Percentiles rank a stretch among this genome's conserved stretches.
phyloP scores from a whole-genome alignment of 1,139 yeast genomes.

The Hanseniaspora uvarum region DNA sequence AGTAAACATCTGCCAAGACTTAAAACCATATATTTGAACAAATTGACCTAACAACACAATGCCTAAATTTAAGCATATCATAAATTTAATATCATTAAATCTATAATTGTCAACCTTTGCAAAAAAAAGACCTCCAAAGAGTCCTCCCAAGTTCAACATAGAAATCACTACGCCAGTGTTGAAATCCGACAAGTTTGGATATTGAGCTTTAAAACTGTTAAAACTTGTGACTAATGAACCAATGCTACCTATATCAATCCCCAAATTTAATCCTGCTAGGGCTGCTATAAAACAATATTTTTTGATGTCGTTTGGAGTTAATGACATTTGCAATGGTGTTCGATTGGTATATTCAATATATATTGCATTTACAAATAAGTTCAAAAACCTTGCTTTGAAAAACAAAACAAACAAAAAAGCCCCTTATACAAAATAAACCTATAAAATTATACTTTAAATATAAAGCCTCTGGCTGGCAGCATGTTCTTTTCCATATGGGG shows the following conservation, averaged over 20 bases:
- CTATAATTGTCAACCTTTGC: constrained; percentile 48
- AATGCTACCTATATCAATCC: constrained; percentile 66
- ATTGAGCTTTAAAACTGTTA: constrained; percentile 40
- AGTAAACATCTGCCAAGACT: constrained; percentile 42
- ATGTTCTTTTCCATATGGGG: background rate
- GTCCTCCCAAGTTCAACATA: constrained; percentile 61
- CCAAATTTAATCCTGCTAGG: constrained; percentile 59
- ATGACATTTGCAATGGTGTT: background rate
- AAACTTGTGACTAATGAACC: constrained; percentile 52
- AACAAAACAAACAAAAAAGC: background rate
- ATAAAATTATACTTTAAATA: no score
- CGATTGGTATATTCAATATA: background rate
- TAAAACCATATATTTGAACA: constrained; percentile 25
- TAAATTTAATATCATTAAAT: constrained; percentile 41
- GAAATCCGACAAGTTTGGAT: constrained; percentile 42
- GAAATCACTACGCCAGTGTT: constrained; percentile 51
- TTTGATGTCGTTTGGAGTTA: background rate
- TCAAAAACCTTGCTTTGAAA: background rate
- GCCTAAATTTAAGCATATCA: constrained; percentile 39
- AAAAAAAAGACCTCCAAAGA: constrained; percentile 55
- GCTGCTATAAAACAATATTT: constrained; percentile 32
- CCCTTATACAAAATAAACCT: no score
- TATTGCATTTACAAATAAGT: background rate
- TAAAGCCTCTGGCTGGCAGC: no score
- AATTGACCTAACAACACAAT: constrained; percentile 44